Evolutionary conservation across 306 rosid genomes (phyloP).

Genomic region (Castanopsis chinensis): DNA sequence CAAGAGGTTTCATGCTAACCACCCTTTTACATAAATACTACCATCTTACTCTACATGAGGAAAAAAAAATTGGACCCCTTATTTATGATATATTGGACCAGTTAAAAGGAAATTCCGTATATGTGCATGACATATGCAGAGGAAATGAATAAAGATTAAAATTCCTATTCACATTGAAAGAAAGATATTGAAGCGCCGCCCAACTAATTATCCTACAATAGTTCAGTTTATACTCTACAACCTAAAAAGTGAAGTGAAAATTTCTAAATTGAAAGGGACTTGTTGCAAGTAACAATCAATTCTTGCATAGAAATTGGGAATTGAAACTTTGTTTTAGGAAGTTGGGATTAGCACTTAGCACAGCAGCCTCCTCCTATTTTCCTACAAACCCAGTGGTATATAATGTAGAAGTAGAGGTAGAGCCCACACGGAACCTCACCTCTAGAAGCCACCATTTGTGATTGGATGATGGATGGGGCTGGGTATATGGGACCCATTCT

Average conservation of each 20-base stretch:
- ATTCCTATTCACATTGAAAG: not conserved
- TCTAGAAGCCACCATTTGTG: not conserved
- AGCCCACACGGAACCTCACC: not conserved
- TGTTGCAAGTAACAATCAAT: not conserved
- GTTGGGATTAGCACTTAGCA: not conserved
- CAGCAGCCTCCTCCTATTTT: not conserved
- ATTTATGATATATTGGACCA: not conserved
- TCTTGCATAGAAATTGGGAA: not conserved
- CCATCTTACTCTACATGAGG: no score
- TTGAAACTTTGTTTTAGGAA: not conserved
- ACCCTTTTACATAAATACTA: no score
- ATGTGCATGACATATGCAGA: not conserved
- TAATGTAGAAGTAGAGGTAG: not conserved
- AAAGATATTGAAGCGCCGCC: not conserved
- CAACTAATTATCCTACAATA: not conserved
- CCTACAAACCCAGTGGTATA: not conserved
- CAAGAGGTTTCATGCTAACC: no score
- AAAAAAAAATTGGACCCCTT: no score
- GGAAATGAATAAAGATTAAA: not conserved
- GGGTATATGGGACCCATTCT: not conserved
- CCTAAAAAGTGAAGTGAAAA: not conserved
- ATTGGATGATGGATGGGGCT: not conserved
- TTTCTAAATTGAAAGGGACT: not conserved
- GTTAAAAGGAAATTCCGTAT: not conserved
- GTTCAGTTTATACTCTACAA: no score